Evolutionary conservation across 176 grass and related monocot genomes (phyloP), one percentile per base, ranked within the genome.

Genomic region (Carex cristatella): DNA sequence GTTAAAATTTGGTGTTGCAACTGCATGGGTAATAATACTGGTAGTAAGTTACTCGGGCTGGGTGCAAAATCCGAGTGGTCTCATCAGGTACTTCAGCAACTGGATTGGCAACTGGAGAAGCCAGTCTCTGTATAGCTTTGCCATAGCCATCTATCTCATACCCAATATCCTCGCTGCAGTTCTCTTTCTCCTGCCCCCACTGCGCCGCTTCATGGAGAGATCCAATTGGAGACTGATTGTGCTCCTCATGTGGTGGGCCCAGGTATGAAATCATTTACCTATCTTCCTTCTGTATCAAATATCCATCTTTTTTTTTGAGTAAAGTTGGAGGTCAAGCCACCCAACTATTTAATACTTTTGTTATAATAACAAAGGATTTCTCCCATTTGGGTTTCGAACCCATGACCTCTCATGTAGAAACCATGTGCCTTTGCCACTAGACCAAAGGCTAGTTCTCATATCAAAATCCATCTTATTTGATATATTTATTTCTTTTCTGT

Each of bases 171-270:
- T 99, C 19, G 88, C 90, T 87, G 89, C 93, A 15, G 66, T 99
- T 86, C 79, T 99, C 81, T 99, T 99, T 86, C 71, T 99, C 82
- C 91, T 99, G 88, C 87, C 91, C 80, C 90, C 88, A 51, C 49
- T 95, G 84, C 91, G 79, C 80, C 79, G 85, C 35, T 12, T 3
- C 66, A 73, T 95, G 89, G 93, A 99, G 81, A 91, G 38, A 13
- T 99, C 96, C 49, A 88, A 95, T 89, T 51, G 48, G 86, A 78
- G 12, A 83, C 69, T 99, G 70, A 46, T 95, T 68, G 81, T 91
- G 84, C 84, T 99, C 70, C 79, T 99, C 81, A 90, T 99, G 79
- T 99, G 96, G 96, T 99, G 96, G 96, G 94, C 90, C 33, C 96
- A 99, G 96, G 96, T 46, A 40, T 40, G 38, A 40, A 40, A 40